Percentiles rank a stretch among this genome's conserved stretches.
Conservation (phyloP, 805 yeast species). For the Metschnikowia dekortorum region DNA sequence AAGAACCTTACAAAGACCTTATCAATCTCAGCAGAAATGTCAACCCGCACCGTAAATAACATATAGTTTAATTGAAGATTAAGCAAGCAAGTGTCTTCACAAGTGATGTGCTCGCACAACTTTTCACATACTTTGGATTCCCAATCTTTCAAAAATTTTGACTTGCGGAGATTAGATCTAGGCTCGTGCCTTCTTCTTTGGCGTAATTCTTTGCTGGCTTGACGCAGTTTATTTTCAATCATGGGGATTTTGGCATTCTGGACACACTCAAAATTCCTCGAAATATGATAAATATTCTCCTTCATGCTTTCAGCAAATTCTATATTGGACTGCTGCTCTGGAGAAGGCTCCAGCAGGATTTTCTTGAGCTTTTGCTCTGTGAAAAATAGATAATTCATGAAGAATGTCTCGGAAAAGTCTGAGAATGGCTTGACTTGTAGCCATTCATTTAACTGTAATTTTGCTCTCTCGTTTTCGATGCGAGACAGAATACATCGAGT, state of each 20-base stretch:
- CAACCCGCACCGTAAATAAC: slow-evolving; percentile 31
- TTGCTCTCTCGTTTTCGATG: slow-evolving; percentile 7
- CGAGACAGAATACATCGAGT: slow-evolving; percentile 1
- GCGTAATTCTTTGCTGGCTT: background rate
- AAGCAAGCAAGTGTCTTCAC: slow-evolving; percentile 25
- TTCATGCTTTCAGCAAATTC: slow-evolving; percentile 20
- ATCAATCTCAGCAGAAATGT: slow-evolving; percentile 24
- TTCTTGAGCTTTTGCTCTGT: slow-evolving; percentile 7
- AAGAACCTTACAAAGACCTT: slow-evolving; percentile 4
- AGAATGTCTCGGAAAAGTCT: slow-evolving; percentile 22
- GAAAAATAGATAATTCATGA: slow-evolving; percentile 11
- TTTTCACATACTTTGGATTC: slow-evolving; percentile 25
- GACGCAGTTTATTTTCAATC: slow-evolving; percentile 5
- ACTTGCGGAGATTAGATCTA: slow-evolving; percentile 2
- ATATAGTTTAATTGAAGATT: slow-evolving; percentile 37
- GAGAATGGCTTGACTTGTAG: slow-evolving; percentile 33
- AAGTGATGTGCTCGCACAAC: slow-evolving; percentile 22
- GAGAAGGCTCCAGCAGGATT: slow-evolving; percentile 8
- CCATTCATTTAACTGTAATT: slow-evolving; percentile 34
- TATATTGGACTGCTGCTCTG: slow-evolving; percentile 16
- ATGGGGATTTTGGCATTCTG: slow-evolving; percentile 11
- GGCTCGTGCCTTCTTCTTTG: slow-evolving; percentile 3
- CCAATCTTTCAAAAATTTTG: slow-evolving; percentile 28
- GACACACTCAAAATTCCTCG: slow-evolving; percentile 17
- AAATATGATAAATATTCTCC: slow-evolving; percentile 18